Conservation (phyloP, 768 basidiomycete genomes). For the Coprinopsis cinerea region DNA sequence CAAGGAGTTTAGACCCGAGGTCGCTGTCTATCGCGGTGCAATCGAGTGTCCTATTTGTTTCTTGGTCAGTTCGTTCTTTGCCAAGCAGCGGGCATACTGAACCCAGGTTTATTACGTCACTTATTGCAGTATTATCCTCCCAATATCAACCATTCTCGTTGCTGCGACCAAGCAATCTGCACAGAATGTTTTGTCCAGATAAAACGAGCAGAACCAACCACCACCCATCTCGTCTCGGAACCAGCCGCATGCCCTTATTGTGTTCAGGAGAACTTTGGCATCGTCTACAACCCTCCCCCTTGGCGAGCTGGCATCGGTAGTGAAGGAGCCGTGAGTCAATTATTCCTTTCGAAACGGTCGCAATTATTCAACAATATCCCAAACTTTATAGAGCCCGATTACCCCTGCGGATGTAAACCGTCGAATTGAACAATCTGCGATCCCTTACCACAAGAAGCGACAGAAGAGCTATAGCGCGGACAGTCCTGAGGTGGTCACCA, state of each 20-base stretch:
- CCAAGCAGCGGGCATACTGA: neutral
- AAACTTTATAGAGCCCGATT: conserved; percentile 18
- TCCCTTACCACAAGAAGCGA: conserved; percentile 59
- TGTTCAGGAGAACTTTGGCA: conserved; percentile 94
- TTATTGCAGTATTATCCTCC: conserved; percentile 83
- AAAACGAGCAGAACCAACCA: conserved; percentile 90
- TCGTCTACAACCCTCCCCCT: conserved; percentile 76
- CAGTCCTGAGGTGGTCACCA: conserved; percentile 87
- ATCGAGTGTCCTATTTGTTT: conserved; percentile 98
- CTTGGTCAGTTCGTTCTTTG: conserved; percentile 54
- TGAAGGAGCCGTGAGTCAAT: conserved; percentile 56
- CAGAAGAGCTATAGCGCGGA: conserved; percentile 87
- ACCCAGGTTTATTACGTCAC: conserved; percentile 15
- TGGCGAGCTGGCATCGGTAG: conserved; percentile 79
- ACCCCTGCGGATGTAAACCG: conserved; percentile 1
- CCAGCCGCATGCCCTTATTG: conserved; percentile 97
- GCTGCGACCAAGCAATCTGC: conserved; percentile 97
- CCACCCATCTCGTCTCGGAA: conserved; percentile 93
- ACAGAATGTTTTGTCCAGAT: conserved; percentile 99
- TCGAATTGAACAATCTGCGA: neutral
- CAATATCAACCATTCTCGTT: conserved; percentile 95
- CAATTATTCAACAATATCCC: conserved; percentile 2
- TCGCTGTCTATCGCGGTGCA: conserved; percentile 75
- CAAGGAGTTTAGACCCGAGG: conserved; percentile 74
- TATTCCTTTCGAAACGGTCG: conserved; percentile 7